Percentiles rank a stretch among this genome's conserved stretches.
Conservation (phyloP, 805 yeast genomes). For the Candida michaelii region DNA sequence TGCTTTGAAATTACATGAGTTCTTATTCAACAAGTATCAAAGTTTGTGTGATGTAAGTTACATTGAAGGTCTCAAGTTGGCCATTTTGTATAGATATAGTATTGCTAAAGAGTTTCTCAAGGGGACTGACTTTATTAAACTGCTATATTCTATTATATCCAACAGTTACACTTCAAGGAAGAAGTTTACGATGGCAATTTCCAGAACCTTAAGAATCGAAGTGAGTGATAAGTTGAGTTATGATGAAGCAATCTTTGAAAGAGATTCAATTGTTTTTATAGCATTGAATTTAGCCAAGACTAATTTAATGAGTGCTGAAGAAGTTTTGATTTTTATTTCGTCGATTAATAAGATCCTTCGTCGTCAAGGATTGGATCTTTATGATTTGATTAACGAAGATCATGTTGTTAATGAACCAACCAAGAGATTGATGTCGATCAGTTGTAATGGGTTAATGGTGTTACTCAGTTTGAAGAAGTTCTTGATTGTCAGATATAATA, state of each 20-base stretch:
- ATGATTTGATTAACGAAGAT: constrained; percentile 8
- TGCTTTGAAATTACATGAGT: constrained; percentile 54
- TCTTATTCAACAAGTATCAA: constrained; percentile 65
- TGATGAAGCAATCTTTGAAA: constrained; percentile 13
- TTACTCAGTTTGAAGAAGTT: constrained; percentile 5
- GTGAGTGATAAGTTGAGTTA: constrained; percentile 6
- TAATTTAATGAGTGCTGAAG: constrained; percentile 48
- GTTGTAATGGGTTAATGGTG: constrained; percentile 5
- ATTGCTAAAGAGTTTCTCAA: constrained; percentile 22
- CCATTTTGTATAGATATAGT: constrained; percentile 44
- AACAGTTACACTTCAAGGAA: constrained; percentile 35
- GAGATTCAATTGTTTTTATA: constrained; percentile 26
- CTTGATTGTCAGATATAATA: constrained; percentile 6
- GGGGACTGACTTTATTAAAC: constrained; percentile 35
- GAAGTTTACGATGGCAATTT: constrained; percentile 37
- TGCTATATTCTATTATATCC: constrained; percentile 45
- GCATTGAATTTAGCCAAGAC: constrained; percentile 40
- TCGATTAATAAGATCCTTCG: constrained; percentile 45
- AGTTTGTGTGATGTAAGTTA: constrained; percentile 67
- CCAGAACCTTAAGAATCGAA: constrained; percentile 17
- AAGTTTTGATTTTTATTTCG: constrained; percentile 44
- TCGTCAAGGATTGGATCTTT: constrained; percentile 40
- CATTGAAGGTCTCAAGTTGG: constrained; percentile 58
- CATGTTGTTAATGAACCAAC: background rate
- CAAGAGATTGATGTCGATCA: constrained; percentile 1